Conservation (phyloP, 2,329 filamentous ascomycete species). For the Mariannaea sp. region DNA sequence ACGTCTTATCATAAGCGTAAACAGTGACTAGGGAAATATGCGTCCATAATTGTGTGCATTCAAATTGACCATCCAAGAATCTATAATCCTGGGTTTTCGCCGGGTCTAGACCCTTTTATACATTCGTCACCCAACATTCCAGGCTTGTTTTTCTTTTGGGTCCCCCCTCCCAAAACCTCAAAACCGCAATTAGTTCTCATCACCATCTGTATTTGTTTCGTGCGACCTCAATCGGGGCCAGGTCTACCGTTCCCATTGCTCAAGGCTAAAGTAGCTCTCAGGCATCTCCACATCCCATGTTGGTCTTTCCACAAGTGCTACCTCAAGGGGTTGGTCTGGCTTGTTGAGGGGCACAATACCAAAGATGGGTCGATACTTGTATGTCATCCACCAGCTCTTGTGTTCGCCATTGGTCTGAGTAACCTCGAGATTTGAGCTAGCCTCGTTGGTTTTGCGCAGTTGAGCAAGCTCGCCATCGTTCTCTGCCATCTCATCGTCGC, state of each 20-base stretch:
- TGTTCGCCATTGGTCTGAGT: slow-evolving; percentile 35
- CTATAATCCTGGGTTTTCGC: slow-evolving; percentile 14
- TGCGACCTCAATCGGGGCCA: background rate
- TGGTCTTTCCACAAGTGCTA: slow-evolving; percentile 86
- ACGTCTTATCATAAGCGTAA: background rate
- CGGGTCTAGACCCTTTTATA: slow-evolving; percentile 13
- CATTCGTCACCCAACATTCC: slow-evolving; percentile 12
- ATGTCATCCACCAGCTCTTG: slow-evolving; percentile 74
- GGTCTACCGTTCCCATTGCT: slow-evolving; percentile 53
- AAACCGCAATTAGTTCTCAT: too few relatives aligned
- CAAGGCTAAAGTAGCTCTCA: slow-evolving; percentile 68
- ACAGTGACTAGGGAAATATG: slow-evolving; percentile 2
- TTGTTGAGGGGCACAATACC: slow-evolving; percentile 62
- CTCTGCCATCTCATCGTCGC: slow-evolving; percentile 47
- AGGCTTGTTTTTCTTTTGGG: slow-evolving; percentile 7
- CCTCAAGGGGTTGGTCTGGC: slow-evolving; percentile 63
- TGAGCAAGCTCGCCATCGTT: slow-evolving; percentile 42
- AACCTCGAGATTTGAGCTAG: slow-evolving; percentile 25
- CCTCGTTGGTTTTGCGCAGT: slow-evolving; percentile 40
- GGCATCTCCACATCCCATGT: slow-evolving; percentile 81
- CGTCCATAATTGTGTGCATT: slow-evolving; percentile 8
- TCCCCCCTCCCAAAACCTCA: too few relatives aligned
- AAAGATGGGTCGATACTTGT: slow-evolving; percentile 93
- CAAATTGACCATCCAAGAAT: slow-evolving; percentile 22
- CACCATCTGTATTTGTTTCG: background rate